phyloP scores from a whole-genome alignment of 129 eudicot species.

The Saposhnikovia divaricata region DNA sequence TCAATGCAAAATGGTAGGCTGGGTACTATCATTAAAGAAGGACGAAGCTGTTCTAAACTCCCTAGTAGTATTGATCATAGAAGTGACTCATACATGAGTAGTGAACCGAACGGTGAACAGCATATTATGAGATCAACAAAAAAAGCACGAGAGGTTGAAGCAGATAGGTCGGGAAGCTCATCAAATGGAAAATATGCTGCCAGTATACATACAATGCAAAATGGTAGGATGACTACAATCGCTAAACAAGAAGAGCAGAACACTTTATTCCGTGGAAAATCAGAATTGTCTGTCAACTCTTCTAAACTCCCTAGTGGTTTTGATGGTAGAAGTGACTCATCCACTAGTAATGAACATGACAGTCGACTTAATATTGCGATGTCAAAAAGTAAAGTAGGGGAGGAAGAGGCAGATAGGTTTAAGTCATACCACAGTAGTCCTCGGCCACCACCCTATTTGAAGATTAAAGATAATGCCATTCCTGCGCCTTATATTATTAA shows the following conservation, averaged over 20 bases:
- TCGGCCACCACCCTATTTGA: constrained; percentile 71
- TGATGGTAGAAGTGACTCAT: constrained; percentile 16
- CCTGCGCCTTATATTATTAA: constrained; percentile 74
- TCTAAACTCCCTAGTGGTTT: constrained; percentile 13
- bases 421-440: constrained; percentile 34
- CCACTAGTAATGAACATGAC: constrained; percentile 3
- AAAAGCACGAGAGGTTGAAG: constrained; percentile 32
- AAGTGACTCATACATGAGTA: constrained; percentile 7
- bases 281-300: constrained; percentile 15
- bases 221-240: constrained; percentile 11
- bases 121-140: constrained; percentile 12
- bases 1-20: constrained; percentile 14
- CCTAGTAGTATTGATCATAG: constrained; percentile 18
- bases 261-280: constrained; percentile 12
- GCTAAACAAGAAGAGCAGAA: constrained; percentile 7
- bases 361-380: constrained; percentile 17
- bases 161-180: constrained; percentile 19
- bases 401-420: constrained; percentile 33
- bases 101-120: constrained; percentile 14
- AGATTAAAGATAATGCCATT: constrained; percentile 32
- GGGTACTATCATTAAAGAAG: constrained; percentile 11
- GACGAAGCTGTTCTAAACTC: background rate
- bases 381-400: constrained; percentile 24
- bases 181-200: constrained; percentile 23
- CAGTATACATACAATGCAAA: constrained; percentile 2